phyloP scores from a whole-genome alignment of 768 basidiomycete species.

The Rhodosporidiobolus sp. region DNA sequence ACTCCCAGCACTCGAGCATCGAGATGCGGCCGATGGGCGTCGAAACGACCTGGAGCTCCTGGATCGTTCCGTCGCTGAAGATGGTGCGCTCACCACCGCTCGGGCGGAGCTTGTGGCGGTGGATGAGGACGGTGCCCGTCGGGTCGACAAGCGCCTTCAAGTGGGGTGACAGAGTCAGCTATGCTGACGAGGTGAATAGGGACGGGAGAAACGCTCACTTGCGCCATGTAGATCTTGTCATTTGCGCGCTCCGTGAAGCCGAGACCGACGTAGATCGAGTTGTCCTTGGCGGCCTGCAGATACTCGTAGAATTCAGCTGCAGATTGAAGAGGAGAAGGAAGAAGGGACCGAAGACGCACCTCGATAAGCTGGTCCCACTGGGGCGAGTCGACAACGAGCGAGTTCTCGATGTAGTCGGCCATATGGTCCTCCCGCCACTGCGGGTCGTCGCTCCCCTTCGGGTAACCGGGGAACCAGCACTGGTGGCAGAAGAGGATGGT shows the following conservation, averaged over 20 bases:
- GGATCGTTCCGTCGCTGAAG: not conserved
- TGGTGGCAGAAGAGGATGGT: not conserved
- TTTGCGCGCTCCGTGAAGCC: constrained; percentile 24
- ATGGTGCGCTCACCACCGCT: constrained; percentile 13
- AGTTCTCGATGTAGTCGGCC: constrained; percentile 5
- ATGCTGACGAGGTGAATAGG: too few relatives aligned
- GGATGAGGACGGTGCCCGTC: constrained; percentile 24
- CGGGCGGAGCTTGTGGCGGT: constrained; percentile 32
- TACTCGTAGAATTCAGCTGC: too few relatives aligned
- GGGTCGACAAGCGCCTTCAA: constrained; percentile 16
- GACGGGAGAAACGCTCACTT: not conserved
- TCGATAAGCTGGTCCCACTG: constrained; percentile 20
- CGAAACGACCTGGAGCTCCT: not conserved
- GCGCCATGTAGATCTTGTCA: constrained; percentile 31
- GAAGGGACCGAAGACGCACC: too few relatives aligned
- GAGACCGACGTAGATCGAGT: constrained; percentile 23
- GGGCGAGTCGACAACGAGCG: constrained; percentile 1
- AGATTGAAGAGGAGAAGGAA: too few relatives aligned
- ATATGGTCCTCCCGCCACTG: not conserved
- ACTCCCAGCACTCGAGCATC: constrained; percentile 11
- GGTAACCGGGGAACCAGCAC: constrained; percentile 3
- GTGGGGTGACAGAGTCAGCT: too few relatives aligned
- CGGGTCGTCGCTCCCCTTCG: constrained; percentile 2
- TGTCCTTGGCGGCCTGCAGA: constrained; percentile 2
- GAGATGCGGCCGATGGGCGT: constrained; percentile 6